Base-by-base conservation (phyloP, 495 filamentous ascomycete species). In the Staphylotrichum longicolle region DNA sequence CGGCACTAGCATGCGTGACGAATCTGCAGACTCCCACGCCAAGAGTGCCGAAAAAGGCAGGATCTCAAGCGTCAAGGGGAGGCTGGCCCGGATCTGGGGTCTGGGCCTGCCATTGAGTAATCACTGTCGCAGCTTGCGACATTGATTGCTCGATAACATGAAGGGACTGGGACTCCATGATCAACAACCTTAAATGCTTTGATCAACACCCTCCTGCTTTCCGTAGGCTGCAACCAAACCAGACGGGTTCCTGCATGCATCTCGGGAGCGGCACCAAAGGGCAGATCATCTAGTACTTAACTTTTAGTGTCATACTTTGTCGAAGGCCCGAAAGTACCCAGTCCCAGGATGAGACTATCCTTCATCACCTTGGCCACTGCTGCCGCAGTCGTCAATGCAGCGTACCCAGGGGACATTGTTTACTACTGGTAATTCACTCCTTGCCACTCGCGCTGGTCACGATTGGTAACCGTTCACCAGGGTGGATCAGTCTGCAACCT, bases 341-440 rank as follows among this genome's bases (percentile, higher is more conserved):
- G 1, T 37, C 33, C 11, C 30, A 58, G 32, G 7, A 68, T 68
- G 66, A 64, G 58, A 44, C 33, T 56, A 39, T 61, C 63, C 20
- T 11, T 57, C 11, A 30, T 63, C 27, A 41, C 62, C 37, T n/a
- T 61, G 20, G 54, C 61, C 32, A 51, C 65, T 12, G 60, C 57
- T 12, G 65, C 65, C 3, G 32, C 59, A 2, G 56, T 52, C 3
- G 64, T 56, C 11, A 57, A 68, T 27, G 73, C 72, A 0, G 70
- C 70, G 2, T 75, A 71, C 42, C 53, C 66, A 1, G 72, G 67
- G 9, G 73, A 75, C 58, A 73, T 75, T 67, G 72, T 75, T 11
- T 69, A 73, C 49, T 73, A 75, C 58, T 75, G 72, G 67, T 69
- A 54, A 15, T 33, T 5, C 30, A 15, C 12, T 0, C 40, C 12